phyloP scores from a whole-genome alignment of 2,329 filamentous ascomycete species.

The Colletotrichum limetticola region DNA sequence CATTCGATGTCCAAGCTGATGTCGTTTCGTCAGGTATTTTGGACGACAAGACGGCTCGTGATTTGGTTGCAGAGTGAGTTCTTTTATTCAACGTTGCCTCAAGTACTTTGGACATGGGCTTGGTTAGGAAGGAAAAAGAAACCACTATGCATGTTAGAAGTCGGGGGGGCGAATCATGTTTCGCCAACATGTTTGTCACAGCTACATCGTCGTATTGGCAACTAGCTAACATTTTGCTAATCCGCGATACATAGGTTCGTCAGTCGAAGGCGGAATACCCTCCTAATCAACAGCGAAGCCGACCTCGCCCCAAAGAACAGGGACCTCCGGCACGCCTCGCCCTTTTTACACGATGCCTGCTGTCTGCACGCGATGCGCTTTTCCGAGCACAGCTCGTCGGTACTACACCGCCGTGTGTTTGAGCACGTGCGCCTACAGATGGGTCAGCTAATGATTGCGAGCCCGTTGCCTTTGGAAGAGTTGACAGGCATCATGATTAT shows the following conservation, averaged over 20 bases:
- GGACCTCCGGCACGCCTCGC: constrained; percentile 46
- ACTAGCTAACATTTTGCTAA: not conserved
- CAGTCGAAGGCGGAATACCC: constrained; percentile 16
- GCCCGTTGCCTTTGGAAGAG: constrained; percentile 52
- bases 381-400: constrained; percentile 22
- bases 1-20: constrained; percentile 26
- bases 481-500: constrained; percentile 53
- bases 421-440: constrained; percentile 51
- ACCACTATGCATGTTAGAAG: not conserved
- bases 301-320: constrained; percentile 25
- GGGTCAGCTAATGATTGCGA: constrained; percentile 51
- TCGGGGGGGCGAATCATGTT: not conserved
- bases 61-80: constrained; percentile 26
- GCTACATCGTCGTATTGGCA: not conserved
- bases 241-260: constrained; percentile 21
- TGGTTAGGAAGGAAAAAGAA: not conserved
- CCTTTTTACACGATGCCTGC: constrained; percentile 52
- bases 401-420: constrained; percentile 49
- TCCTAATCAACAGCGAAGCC: constrained; percentile 29
- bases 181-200: not conserved
- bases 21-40: constrained; percentile 25
- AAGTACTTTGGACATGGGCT: not conserved
- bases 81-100: not conserved
- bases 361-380: constrained; percentile 47
- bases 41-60: constrained; percentile 19